Evolutionary conservation across 768 basidiomycete species (phyloP), one percentile per base, ranked within the genome.

Genomic region (Boletus barrowsii): DNA sequence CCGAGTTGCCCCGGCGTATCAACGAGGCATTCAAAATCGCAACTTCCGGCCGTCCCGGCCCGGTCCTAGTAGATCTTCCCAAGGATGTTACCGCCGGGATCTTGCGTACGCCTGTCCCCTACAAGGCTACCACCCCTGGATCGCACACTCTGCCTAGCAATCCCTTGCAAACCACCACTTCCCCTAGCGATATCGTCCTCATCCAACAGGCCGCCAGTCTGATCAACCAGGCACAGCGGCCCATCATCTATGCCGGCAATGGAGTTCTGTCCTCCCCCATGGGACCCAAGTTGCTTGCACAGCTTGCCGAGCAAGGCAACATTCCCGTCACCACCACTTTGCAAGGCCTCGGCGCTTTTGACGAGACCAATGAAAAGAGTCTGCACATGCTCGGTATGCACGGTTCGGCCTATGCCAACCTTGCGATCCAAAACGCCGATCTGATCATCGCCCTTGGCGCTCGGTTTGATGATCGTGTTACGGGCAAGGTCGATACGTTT

Each of bases 1-100:
- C 90, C 13, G 97, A 98, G 72, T 80, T 98, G 3, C 97, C 97
- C 14, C 78, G 96, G 41, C 81, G 97, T 54, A 96, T 98, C 68
- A 98, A 98, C 68, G 97, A 99, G 72, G 97, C 97, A 0, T 98
- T 99, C 83, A 97, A 98, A 72, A 98, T 99, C 59, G 97, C 97
- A 14, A 95, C 93, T 1, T 91, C 93, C 8, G 97, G 97, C 1
- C 86, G 97, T 29, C 97, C 97, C 1, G 97, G 97, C 1, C 97
- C 97, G 47, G 97, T 98, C 45, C 86, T 99, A 56, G 95, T 99
- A 56, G 97, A 99, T 68, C 79, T 99, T 18, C 97, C 97, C n/a
- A 99, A 99, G 73, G 97, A 99, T 72, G 84, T 99, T 48, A 99
- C 97, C 0, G 97, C 97, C 3, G 86, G 88, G 33, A 88, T 97